Evolutionary conservation across 2,329 filamentous ascomycete genomes (phyloP).

Genomic region (Cercospora beticola): DNA sequence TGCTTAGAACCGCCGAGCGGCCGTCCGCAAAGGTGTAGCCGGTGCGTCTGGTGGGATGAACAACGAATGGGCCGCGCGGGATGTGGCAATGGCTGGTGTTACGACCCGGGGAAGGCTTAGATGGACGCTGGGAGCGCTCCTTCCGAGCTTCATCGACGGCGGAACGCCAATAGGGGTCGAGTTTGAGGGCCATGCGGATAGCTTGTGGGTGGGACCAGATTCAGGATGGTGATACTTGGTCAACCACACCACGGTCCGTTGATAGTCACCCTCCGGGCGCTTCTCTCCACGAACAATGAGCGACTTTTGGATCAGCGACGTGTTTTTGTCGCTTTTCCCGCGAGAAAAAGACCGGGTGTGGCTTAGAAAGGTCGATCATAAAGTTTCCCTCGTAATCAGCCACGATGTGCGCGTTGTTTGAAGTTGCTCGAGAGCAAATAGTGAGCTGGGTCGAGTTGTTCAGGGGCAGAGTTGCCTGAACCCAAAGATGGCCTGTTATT

Average conservation of each 20-base stretch:
- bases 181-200: not conserved
- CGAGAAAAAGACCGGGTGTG: not conserved
- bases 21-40: constrained; percentile 8
- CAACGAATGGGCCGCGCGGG: not conserved
- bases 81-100: not conserved
- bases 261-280: not conserved
- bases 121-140: not conserved
- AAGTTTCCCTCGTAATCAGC: not conserved
- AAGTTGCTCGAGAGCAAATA: not conserved
- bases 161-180: not conserved
- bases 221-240: not conserved
- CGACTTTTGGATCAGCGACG: not conserved
- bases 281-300: not conserved
- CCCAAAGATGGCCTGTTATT: not conserved
- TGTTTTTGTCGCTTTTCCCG: not conserved
- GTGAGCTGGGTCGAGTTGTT: not conserved
- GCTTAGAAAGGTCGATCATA: not conserved
- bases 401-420: not conserved
- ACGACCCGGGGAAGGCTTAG: not conserved
- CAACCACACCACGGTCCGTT: not conserved
- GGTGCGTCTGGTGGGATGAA: constrained; percentile 16
- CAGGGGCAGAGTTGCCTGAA: not conserved
- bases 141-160: not conserved
- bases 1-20: constrained; percentile 37
- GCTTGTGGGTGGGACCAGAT: not conserved